Evolutionary conservation across 2,329 filamentous ascomycete genomes (phyloP).

Genomic region (Dryadomyces sulphureus): DNA sequence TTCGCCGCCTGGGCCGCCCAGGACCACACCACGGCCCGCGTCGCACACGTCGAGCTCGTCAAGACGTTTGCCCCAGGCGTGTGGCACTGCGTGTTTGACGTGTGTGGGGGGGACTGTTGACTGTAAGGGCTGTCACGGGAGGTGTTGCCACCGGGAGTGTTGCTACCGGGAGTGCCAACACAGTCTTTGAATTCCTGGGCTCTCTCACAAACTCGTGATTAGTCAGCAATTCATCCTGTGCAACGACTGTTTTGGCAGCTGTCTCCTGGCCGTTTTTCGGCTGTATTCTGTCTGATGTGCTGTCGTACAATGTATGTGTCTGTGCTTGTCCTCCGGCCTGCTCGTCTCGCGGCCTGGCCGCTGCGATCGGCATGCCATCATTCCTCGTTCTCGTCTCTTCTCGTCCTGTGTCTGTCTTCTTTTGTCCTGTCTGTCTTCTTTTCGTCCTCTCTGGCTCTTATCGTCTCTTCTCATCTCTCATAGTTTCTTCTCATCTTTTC

Average conservation of each 20-base stretch:
- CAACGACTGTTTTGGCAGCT: too few relatives aligned
- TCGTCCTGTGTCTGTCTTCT: not conserved
- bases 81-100: conserved; percentile 57
- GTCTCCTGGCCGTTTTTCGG: not conserved
- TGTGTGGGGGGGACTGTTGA: conserved; percentile 26
- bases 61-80: conserved; percentile 57
- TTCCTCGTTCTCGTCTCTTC: not conserved
- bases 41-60: conserved; percentile 47
- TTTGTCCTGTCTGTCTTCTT: not conserved
- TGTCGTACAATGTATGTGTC: not conserved
- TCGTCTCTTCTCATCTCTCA: not conserved
- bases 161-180: too few relatives aligned
- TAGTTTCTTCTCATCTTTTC: not conserved
- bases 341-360: not conserved
- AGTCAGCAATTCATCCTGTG: too few relatives aligned
- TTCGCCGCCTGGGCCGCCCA: conserved; percentile 23
- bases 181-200: not conserved
- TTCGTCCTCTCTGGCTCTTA: not conserved
- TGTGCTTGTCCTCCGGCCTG: not conserved
- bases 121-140: too few relatives aligned
- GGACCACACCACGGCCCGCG: conserved; percentile 10
- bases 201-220: not conserved
- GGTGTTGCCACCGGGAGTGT: too few relatives aligned
- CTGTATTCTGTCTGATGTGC: too few relatives aligned
- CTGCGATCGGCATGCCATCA: too few relatives aligned